Base-by-base conservation (phyloP, 805 yeast genomes). In the Candida broadrunensis region DNA sequence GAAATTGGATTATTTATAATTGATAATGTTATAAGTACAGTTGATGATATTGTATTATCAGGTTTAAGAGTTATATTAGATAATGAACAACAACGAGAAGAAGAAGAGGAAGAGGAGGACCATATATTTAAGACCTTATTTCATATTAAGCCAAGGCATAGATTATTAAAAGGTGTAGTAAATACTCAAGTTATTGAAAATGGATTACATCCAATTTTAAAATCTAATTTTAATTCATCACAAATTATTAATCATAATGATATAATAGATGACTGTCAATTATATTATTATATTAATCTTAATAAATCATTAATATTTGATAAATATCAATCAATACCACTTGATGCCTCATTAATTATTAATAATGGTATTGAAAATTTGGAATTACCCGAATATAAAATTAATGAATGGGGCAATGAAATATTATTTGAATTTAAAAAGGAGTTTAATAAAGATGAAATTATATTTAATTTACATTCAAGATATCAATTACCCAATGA, bases 61-160 rank as follows among this genome's bases (percentile, higher is more conserved):
- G 75, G 75, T 1, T 47, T 63, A 13, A 43, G 75, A 34, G 60
- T 61, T 3, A 40, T 61, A 7, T 42, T 59, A 45, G 56, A 60
- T 30, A 30, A 23, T 18, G 37, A 17, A 5, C 20, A 15, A 15
- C 31, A 35, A 30, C 40, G 37, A 7, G 37, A 41, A 2, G 53
- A 45, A 20, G 21, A 18, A 19, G 44, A 35, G 4, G 41, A 42
- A 31, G 35, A 39, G 5, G 50, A 51, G 1, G 54, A 53, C 18
- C 47, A 48, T 24, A 45, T 64, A 6, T 60, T 56, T 45, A 61
- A 60, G 35, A 70, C 75, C 0, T 43, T 70, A 42, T 68, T 70
- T 49, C 75, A 70, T 45, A 56, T 65, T 12, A 67, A 67, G 45
- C 74, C 74, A 4, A 50, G 71, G 26, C 70, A 67, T 42, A 48